Base-by-base conservation (phyloP, 2,329 filamentous ascomycete species). In the Fusarium oxysporum region DNA sequence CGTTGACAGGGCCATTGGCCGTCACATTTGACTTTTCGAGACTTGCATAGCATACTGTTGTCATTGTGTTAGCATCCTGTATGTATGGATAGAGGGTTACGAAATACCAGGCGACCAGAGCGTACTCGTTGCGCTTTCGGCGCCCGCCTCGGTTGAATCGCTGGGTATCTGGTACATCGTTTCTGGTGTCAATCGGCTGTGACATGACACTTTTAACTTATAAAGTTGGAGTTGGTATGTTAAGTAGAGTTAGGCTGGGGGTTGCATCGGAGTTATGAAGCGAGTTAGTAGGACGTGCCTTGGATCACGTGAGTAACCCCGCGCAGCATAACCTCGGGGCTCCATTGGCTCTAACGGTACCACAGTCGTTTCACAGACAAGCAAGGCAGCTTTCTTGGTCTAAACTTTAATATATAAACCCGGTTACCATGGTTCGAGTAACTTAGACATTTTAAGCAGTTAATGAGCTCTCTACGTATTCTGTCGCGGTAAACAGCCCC, bases 131-230 rank as follows among this genome's bases (percentile, higher is more conserved):
- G 13, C 50, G 50, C 50, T 54, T 54, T 7, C 50, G 35, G 2
- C 35, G 50, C 10, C 14, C 50, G 35, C 35, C 23, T 10, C 35
- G 32, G 12, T n/a, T 35, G 3, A 53, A 21, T 10, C 32, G 17
- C 5, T 28, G 48, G 1, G 8, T 25, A 2, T 16, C 13, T 6
- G 8, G 6, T 10, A 1, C 32, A 37, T 53, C 12, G 2, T 16
- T 21, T 9, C 32, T 11, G n/a, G 12, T 0, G 2, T 19, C 32
- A 14, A 8, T 25, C 1, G 5, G 4, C 0, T 11, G 23, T 8
- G 48, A 19, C 30, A 35, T 51, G 13, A 9, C 17, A 16, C 25
- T 17, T 28, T 19, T 28, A 10, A 2, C 8, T 47, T 25, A 5
- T 16, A 5, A 9, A 14, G 17, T 10, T 30, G 23, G 25, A 14